These are phyloP conservation scores for Nemania sp. DNA, from an alignment of 2,329 filamentous ascomycete species.

Conservation along the genomic window DNA sequence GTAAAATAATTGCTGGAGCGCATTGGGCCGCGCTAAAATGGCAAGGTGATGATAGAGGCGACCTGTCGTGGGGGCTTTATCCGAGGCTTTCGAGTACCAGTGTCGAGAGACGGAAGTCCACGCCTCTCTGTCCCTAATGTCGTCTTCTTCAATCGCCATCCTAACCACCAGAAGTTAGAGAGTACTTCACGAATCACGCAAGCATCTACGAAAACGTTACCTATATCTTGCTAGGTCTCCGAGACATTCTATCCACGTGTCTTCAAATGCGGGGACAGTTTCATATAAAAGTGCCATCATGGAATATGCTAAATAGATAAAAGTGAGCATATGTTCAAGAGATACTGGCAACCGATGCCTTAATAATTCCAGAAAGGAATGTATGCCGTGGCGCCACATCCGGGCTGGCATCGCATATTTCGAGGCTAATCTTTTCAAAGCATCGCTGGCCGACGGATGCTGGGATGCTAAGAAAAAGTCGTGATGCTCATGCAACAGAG, in stretches of 20 bases:
- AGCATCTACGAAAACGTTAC: conserved; percentile 18
- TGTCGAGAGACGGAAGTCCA: conserved; percentile 80
- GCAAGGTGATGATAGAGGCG: conserved; percentile 88
- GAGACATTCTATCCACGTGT: conserved; percentile 92
- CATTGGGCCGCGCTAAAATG: conserved; percentile 71
- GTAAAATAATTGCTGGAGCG: conserved; percentile 71
- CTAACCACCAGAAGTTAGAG: conserved; percentile 40
- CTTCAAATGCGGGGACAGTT: conserved; percentile 78
- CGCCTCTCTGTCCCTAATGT: conserved; percentile 72
- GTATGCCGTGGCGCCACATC: conserved; percentile 94
- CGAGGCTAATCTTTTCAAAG: conserved; percentile 68
- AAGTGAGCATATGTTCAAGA: conserved; percentile 86
- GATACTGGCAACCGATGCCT: conserved; percentile 74
- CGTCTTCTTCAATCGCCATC: conserved; percentile 89
- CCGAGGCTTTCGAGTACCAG: conserved; percentile 85
- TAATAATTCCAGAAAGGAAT: conserved; percentile 78
- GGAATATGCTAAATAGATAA: conserved; percentile 85
- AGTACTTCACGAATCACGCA: conserved; percentile 3
- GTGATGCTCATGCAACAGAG: conserved; percentile 78
- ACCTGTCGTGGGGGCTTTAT: conserved; percentile 74
- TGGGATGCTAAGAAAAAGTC: conserved; percentile 87
- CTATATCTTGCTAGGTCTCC: conserved; percentile 81
- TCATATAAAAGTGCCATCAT: conserved; percentile 89
- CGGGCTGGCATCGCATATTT: conserved; percentile 91
- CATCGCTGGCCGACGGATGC: conserved; percentile 74